Percentiles rank a stretch among this genome's conserved stretches.
Evolutionary conservation across 768 basidiomycete genomes (phyloP).

Genomic region (Leccinum sublutescens): DNA sequence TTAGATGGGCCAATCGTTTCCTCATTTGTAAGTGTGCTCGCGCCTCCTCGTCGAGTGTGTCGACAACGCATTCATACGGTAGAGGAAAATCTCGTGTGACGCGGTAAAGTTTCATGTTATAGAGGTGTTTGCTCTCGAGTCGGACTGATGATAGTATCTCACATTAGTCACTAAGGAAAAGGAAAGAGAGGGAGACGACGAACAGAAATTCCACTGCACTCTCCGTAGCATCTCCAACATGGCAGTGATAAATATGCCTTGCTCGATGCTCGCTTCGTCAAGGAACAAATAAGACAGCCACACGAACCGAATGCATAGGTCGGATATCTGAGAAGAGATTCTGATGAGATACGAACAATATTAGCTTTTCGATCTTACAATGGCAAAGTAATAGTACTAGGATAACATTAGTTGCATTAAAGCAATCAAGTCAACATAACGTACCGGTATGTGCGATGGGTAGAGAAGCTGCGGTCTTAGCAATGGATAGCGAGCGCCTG

Average conservation of each 20-base stretch:
- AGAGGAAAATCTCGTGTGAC: constrained; percentile 82
- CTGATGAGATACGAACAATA: neutral
- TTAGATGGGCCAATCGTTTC: constrained; percentile 21
- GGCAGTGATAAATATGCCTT: constrained; percentile 67
- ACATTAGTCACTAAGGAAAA: neutral
- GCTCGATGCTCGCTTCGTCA: constrained; percentile 43
- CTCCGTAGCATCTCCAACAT: constrained; percentile 77
- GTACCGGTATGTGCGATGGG: constrained; percentile 55
- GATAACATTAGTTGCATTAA: neutral
- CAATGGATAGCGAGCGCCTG: constrained; percentile 52
- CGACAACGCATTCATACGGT: constrained; percentile 57
- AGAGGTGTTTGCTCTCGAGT: constrained; percentile 87
- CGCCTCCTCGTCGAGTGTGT: constrained; percentile 44
- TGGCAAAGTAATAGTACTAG: constrained; percentile 76
- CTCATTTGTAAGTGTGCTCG: constrained; percentile 5
- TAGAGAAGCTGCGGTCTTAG: constrained; percentile 80
- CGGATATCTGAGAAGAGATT: constrained; percentile 51
- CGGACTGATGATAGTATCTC: constrained; percentile 52
- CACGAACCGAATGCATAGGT: constrained; percentile 73
- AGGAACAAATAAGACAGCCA: constrained; percentile 80
- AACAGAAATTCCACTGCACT: constrained; percentile 92
- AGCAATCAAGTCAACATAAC: constrained; percentile 13
- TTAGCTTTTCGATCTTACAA: constrained; percentile 44
- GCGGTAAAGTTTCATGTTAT: constrained; percentile 91
- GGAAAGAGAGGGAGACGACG: constrained; percentile 22